phyloP scores from a whole-genome alignment of 257 asterid genomes.

The Coffea eugenioides region DNA sequence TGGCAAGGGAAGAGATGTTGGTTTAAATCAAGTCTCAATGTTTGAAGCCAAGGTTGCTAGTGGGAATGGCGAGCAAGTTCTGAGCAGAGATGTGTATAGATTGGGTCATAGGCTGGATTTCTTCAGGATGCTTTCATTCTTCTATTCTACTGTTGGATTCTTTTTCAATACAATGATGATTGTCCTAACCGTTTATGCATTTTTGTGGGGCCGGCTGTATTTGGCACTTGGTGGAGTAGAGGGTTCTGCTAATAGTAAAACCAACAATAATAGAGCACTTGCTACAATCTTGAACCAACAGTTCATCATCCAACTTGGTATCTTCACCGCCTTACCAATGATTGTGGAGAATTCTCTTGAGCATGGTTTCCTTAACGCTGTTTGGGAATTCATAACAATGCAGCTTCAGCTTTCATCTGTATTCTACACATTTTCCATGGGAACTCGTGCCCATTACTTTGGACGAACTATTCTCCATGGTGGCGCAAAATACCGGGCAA shows the following conservation, averaged over 20 bases:
- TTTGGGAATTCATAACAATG: constrained; percentile 96
- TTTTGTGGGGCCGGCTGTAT: constrained; percentile 97
- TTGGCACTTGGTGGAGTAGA: constrained; percentile 95
- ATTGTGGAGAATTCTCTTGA: constrained; percentile 93
- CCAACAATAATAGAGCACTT: constrained; percentile 76
- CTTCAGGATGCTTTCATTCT: constrained; percentile 98
- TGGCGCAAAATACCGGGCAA: constrained; percentile 97
- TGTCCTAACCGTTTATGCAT: constrained; percentile 86
- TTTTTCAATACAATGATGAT: constrained; percentile 97
- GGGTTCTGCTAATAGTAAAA: constrained; percentile 44
- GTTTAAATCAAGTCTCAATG: constrained; percentile 93
- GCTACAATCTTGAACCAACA: constrained; percentile 97
- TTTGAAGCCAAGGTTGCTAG: constrained; percentile 98
- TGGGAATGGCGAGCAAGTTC: constrained; percentile 96
- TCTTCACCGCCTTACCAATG: constrained; percentile 95
- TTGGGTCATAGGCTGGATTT: constrained; percentile 97
- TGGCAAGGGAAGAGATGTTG: constrained; percentile 99
- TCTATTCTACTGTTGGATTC: constrained; percentile 91
- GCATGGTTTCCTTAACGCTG: constrained; percentile 86
- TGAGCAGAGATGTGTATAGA: constrained; percentile 93
- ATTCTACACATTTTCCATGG: constrained; percentile 96
- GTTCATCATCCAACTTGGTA: constrained; percentile 90
- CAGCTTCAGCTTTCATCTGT: constrained; percentile 96
- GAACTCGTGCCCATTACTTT: constrained; percentile 97
- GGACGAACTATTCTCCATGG: constrained; percentile 98